Conservation (phyloP, 495 filamentous ascomycete species). For the Annulohypoxylon nitens region DNA sequence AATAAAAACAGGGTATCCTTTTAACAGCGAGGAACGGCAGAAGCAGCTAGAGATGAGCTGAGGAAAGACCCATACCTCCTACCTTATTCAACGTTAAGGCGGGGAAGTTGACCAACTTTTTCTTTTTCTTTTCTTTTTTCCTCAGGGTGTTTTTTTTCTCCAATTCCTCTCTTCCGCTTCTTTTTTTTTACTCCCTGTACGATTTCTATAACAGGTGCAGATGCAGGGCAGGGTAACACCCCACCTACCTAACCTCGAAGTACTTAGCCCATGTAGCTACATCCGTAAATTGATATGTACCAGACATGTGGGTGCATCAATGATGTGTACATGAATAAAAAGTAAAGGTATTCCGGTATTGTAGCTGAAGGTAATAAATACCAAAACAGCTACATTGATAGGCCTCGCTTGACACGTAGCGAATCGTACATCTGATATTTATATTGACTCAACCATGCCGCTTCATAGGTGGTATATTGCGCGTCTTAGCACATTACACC, state of each 20-base stretch:
- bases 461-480: slow-evolving; percentile 14
- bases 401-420: slow-evolving; percentile 37
- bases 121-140: slow-evolving; percentile 8
- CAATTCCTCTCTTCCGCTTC: not conserved
- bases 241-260: slow-evolving; percentile 22
- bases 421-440: slow-evolving; percentile 29
- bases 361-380: not conserved
- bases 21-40: not conserved
- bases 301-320: too few species aligned
- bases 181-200: not conserved
- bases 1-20: not conserved
- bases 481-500: slow-evolving; percentile 1
- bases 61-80: not conserved
- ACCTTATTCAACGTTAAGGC: slow-evolving; percentile 26
- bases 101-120: slow-evolving; percentile 28
- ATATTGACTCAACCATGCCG: slow-evolving; percentile 16
- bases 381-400: slow-evolving; percentile 16
- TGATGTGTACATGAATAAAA: not conserved
- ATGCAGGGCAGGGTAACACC: slow-evolving; percentile 17
- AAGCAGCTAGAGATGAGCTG: not conserved
- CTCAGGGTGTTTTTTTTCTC: not conserved
- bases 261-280: not conserved
- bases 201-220: slow-evolving; percentile 22
- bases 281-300: too few species aligned
- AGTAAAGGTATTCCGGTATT: slow-evolving; percentile 4